phyloP scores from a whole-genome alignment of 257 asterid species.

The Solanum paucissectum region DNA sequence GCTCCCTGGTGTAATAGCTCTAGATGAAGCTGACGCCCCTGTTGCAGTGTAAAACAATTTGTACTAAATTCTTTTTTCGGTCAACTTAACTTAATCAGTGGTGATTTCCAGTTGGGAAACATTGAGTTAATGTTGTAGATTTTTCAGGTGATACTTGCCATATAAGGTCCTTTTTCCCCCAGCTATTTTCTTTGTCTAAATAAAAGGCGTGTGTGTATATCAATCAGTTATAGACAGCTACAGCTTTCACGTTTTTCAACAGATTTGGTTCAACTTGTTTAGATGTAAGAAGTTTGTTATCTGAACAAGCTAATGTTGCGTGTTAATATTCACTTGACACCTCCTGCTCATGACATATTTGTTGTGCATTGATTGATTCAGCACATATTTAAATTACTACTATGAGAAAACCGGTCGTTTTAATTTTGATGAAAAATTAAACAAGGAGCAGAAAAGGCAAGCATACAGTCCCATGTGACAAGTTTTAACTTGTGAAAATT shows the following conservation, averaged over 20 bases:
- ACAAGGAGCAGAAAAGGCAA: background rate
- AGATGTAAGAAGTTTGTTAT: background rate
- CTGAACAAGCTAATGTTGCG: background rate
- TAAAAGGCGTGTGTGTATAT: background rate
- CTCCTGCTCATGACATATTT: background rate
- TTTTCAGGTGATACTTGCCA: background rate
- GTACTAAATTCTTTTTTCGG: background rate
- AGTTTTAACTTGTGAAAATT: background rate
- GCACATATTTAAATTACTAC: background rate
- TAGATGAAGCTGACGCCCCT: slow-evolving; percentile 61
- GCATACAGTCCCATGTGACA: background rate
- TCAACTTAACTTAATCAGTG: background rate
- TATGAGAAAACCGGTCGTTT: background rate
- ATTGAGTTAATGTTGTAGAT: slow-evolving; percentile 30
- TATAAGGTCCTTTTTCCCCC: background rate
- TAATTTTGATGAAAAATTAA: background rate
- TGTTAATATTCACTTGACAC: background rate
- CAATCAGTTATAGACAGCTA: background rate
- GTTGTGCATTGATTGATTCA: background rate
- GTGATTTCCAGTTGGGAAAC: slow-evolving; percentile 12
- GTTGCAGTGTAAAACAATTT: slow-evolving; percentile 45
- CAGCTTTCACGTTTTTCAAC: background rate
- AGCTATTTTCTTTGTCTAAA: background rate
- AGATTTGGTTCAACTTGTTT: background rate
- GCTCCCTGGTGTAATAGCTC: slow-evolving; percentile 83